Conservation (phyloP, 192 early-diverging fungal species). For the Coemansia sp. region DNA sequence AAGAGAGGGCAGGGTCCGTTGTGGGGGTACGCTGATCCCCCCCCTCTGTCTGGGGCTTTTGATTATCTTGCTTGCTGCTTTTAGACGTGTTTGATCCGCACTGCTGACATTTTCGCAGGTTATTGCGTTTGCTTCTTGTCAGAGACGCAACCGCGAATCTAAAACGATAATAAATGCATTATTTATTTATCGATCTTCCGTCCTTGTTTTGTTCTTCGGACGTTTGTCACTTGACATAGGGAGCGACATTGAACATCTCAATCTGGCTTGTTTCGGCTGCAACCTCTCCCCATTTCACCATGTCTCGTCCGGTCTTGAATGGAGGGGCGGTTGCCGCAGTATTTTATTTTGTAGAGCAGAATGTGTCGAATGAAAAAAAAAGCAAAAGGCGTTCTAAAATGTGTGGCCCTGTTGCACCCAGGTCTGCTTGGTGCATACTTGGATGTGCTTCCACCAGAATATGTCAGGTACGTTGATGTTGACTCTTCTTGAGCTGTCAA, state of each 20-base stretch:
- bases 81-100: conserved; percentile 4
- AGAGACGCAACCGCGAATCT: no score
- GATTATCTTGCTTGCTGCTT: conserved; percentile 7
- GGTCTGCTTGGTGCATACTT: conserved; percentile 46
- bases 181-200: neutral
- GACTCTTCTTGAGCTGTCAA: conserved; percentile 39
- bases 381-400: neutral
- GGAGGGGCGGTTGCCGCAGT: neutral
- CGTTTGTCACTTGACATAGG: neutral
- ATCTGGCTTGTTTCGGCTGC: neutral
- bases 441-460: conserved; percentile 59
- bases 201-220: neutral
- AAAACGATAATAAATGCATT: neutral
- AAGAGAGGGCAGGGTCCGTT: neutral
- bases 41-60: neutral
- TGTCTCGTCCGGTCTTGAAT: neutral
- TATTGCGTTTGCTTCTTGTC: neutral
- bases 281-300: neutral
- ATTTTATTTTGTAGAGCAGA: neutral
- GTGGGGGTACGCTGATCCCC: conserved; percentile 4
- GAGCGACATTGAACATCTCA: neutral
- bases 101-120: neutral
- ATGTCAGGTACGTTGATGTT: conserved; percentile 53
- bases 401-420: conserved; percentile 19
- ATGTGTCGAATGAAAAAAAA: neutral